Percentiles rank a stretch among this genome's conserved stretches.
Evolutionary conservation across 768 basidiomycete genomes (phyloP).

Genomic region (Xerocomellus chrysenteron): DNA sequence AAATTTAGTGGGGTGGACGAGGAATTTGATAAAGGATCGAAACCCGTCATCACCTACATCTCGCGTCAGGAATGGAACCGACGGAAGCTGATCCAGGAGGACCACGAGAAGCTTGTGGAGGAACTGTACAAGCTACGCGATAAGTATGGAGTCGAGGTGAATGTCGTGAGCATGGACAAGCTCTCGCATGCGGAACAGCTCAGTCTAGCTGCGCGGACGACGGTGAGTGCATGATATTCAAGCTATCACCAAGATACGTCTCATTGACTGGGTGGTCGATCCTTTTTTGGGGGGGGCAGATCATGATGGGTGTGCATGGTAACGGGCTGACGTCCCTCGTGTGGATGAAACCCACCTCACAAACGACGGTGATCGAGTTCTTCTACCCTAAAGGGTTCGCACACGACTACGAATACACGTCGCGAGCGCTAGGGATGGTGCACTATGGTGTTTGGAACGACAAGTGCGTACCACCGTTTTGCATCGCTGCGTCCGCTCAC

Average conservation of each 20-base stretch:
- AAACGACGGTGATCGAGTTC: conserved; percentile 90
- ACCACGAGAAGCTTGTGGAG: conserved; percentile 77
- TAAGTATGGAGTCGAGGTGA: conserved; percentile 79
- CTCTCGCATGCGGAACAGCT: conserved; percentile 81
- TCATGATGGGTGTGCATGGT: conserved; percentile 93
- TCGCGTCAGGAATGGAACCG: conserved; percentile 88
- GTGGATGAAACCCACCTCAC: conserved; percentile 87
- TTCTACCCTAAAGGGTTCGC: conserved; percentile 85
- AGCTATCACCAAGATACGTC: background rate
- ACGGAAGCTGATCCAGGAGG: conserved; percentile 70
- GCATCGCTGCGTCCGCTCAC: background rate
- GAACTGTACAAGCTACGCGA: conserved; percentile 71
- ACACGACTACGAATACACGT: conserved; percentile 79
- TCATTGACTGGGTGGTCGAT: background rate
- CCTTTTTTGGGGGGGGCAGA: conserved; percentile 44
- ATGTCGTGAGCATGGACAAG: conserved; percentile 83
- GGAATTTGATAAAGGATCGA: conserved; percentile 46
- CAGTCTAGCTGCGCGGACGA: conserved; percentile 76
- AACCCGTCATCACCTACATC: conserved; percentile 89
- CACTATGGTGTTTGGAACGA: conserved; percentile 87
- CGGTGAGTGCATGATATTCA: conserved; percentile 48
- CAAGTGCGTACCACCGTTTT: conserved; percentile 39
- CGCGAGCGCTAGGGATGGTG: conserved; percentile 78
- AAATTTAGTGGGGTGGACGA: conserved; percentile 63
- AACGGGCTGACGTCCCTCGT: conserved; percentile 86